phyloP scores from a whole-genome alignment of 192 early-diverging fungal genomes.

The Mortierella alpina region DNA sequence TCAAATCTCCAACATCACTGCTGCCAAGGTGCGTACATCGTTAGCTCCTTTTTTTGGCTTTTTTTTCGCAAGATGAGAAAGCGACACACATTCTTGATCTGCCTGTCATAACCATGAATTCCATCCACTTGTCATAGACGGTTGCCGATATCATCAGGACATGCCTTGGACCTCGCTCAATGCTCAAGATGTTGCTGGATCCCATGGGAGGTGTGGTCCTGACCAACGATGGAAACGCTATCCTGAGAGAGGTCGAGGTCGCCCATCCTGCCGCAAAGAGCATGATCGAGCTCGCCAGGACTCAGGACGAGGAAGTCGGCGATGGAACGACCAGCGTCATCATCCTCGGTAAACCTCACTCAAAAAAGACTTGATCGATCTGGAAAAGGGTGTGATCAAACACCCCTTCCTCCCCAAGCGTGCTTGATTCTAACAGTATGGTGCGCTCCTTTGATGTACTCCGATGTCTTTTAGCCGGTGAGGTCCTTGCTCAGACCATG shows the following conservation, averaged over 20 bases:
- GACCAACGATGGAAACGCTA: constrained; percentile 99
- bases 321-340: constrained; percentile 99
- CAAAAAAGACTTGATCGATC: background rate
- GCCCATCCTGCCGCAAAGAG: constrained; percentile 99
- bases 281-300: constrained; percentile 98
- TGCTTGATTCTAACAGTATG: background rate
- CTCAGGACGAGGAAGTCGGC: constrained; percentile 99
- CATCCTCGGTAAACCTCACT: constrained; percentile 82
- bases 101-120: background rate
- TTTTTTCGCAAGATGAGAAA: background rate
- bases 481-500: constrained; percentile 89
- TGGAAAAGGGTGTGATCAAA: background rate
- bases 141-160: constrained; percentile 99
- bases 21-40: constrained; percentile 83
- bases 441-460: background rate
- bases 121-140: constrained; percentile 63
- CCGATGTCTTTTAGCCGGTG: constrained; percentile 77
- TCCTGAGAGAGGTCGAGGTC: constrained; percentile 97
- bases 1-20: constrained; percentile 97
- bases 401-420: background rate
- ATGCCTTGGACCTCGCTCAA: constrained; percentile 97
- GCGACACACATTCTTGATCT: background rate
- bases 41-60: background rate
- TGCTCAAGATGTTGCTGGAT: constrained; percentile 99
- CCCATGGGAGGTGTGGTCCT: constrained; percentile 99